Conservation (phyloP, 148 eudicot species). For the Nepenthes gracilis region DNA sequence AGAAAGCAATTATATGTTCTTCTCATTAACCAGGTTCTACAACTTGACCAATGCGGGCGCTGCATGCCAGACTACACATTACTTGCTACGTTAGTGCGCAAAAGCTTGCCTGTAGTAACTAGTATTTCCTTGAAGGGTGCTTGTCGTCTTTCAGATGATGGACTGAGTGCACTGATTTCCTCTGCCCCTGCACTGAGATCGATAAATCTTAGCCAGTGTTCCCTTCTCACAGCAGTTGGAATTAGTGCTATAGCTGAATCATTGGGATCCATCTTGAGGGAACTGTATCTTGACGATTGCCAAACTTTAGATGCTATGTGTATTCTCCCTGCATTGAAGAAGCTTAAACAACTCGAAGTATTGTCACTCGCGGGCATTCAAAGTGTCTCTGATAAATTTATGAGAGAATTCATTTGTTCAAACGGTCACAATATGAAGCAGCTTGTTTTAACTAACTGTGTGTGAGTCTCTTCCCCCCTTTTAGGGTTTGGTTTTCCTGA, state of each 20-base stretch:
- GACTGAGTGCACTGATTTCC: conserved; percentile 46
- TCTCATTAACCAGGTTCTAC: conserved; percentile 53
- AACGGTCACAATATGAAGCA: conserved; percentile 65
- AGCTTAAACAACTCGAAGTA: conserved; percentile 48
- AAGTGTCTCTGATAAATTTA: conserved; percentile 53
- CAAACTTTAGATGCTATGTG: conserved; percentile 42
- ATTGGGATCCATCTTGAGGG: conserved; percentile 48
- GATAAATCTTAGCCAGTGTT: conserved; percentile 74
- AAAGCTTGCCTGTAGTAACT: conserved; percentile 50
- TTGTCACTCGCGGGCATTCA: conserved; percentile 55
- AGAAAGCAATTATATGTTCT: neutral
- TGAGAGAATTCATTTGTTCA: conserved; percentile 26
- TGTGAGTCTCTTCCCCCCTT: conserved; percentile 26
- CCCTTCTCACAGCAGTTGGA: conserved; percentile 60
- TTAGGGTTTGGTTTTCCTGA: neutral
- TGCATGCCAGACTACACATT: conserved; percentile 71
- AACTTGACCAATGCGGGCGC: conserved; percentile 82
- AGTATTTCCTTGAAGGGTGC: conserved; percentile 77
- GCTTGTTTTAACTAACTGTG: conserved; percentile 60
- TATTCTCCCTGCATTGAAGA: conserved; percentile 53
- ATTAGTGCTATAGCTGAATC: conserved; percentile 45
- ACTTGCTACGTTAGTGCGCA: conserved; percentile 30
- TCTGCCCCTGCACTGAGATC: conserved; percentile 72
- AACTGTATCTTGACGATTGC: conserved; percentile 73
- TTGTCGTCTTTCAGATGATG: conserved; percentile 81